Evolutionary conservation across 2,329 filamentous ascomycete genomes (phyloP), one percentile per base, ranked within the genome.

Genomic region (Diaporthe humulicola): DNA sequence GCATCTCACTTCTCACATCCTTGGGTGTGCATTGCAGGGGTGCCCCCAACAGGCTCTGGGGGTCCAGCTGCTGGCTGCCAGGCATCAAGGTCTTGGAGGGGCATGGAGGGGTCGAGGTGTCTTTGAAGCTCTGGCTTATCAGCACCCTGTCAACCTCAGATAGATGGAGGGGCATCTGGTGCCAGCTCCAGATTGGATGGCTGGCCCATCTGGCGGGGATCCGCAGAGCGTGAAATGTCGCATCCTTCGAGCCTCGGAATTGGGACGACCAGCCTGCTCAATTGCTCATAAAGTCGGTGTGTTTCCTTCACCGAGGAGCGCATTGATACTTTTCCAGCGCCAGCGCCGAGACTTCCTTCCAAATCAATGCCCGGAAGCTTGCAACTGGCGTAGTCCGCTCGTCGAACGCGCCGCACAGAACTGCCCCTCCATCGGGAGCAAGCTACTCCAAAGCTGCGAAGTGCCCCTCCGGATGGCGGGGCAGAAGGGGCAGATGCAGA

Each of bases 401-500:
- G 22, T 54, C 22, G 7, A 45, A 28, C n/a, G n/a, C n/a, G 42
- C 28, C 15, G 17, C 36, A 42, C 7, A 33, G 38, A 22, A 61
- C 5, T 74, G 73, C 69, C 73, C 69, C 69, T 72, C 73, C 50
- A 72, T 58, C 33, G 52, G 28, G 40, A 25, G 28, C n/a, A 56
- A 54, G 67, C 67, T 33, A 58, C 25, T 50, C 70, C 70, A 48
- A 73, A 70, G 45, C 70, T 75, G 52, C 28, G 22, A 71, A 45
- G 14, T 72, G 48, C 72, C 72, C 73, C 74, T 72, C 74, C 72
- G 60, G 74, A 76, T 76, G 71, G 74, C 56, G 67, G 74, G 72
- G 72, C 56, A 40, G 45, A 38, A 48, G 42, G 74, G 72, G 67
- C 48, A 56, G 56, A 66, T 66, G 71, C 74, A 70, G 71, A 42